These are phyloP conservation scores for Penicillium olsonii DNA, from an alignment of 2,329 filamentous ascomycete species.

Conservation along the genomic window DNA sequence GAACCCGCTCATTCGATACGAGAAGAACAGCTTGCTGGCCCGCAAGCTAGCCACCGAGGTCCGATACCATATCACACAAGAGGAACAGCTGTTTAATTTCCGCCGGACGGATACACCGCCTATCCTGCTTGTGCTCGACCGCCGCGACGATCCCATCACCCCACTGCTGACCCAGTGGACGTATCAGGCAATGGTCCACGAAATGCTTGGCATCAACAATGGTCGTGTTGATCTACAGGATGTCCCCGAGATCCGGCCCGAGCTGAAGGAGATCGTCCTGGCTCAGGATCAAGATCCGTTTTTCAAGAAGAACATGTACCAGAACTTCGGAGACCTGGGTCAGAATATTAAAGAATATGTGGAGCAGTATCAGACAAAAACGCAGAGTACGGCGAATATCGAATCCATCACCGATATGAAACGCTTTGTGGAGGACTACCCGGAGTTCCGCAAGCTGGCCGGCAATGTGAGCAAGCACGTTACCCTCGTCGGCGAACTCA, in stretches of 20 bases:
- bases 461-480: conserved; percentile 99
- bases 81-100: conserved; percentile 96
- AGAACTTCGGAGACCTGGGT: conserved; percentile 94
- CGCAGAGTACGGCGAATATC: conserved; percentile 93
- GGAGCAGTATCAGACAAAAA: conserved; percentile 95
- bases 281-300: conserved; percentile 98
- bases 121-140: conserved; percentile 85
- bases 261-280: conserved; percentile 89
- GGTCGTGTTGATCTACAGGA: conserved; percentile 87
- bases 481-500: conserved; percentile 90
- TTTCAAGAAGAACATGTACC: conserved; percentile 99
- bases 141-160: conserved; percentile 91
- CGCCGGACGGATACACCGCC: conserved; percentile 91
- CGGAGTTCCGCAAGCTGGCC: conserved; percentile 93
- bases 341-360: conserved; percentile 99
- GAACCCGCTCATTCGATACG: conserved; percentile 90
- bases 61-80: conserved; percentile 88
- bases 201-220: conserved; percentile 89
- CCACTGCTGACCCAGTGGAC: conserved; percentile 97
- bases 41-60: conserved; percentile 94
- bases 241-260: conserved; percentile 79
- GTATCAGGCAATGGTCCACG: conserved; percentile 99
- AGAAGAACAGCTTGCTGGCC: conserved; percentile 83
- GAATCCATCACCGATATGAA: conserved; percentile 99
- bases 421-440: conserved; percentile 97